Evolutionary conservation across 2,329 filamentous ascomycete genomes (phyloP).

Genomic region (Endoconidiophora polonica): DNA sequence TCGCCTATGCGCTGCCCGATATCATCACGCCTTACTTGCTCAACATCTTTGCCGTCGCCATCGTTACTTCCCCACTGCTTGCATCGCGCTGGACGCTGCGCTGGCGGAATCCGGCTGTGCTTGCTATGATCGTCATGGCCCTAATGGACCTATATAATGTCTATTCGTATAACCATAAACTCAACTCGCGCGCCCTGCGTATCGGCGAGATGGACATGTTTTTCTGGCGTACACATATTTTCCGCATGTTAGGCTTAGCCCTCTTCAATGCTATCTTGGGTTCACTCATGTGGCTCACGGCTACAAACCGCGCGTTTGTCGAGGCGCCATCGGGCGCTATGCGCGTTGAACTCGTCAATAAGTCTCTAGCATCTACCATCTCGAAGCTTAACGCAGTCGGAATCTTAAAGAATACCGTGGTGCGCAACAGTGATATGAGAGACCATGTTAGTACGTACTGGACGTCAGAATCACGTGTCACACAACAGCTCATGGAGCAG

Average conservation of each 20-base stretch:
- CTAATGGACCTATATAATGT: conserved; percentile 50
- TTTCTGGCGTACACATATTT: conserved; percentile 50
- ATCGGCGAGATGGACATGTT: conserved; percentile 51
- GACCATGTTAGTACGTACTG: conserved; percentile 56
- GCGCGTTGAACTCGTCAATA: conserved; percentile 44
- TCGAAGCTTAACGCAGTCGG: conserved; percentile 55
- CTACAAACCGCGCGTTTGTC: conserved; percentile 64
- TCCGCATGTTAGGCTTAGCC: conserved; percentile 48
- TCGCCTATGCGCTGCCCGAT: conserved; percentile 64
- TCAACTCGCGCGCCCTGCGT: conserved; percentile 45
- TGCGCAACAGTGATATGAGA: conserved; percentile 56
- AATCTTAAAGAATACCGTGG: conserved; percentile 63
- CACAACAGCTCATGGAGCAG: conserved; percentile 63
- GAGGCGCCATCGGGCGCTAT: conserved; percentile 43
- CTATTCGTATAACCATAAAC: conserved; percentile 45
- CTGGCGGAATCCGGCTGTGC: conserved; percentile 57
- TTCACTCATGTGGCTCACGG: conserved; percentile 53
- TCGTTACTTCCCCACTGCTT: conserved; percentile 54
- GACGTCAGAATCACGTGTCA: conserved; percentile 56
- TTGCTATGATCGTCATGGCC: conserved; percentile 42
- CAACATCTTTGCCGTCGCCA: conserved; percentile 55
- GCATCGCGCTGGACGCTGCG: conserved; percentile 44
- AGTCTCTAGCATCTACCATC: conserved; percentile 40
- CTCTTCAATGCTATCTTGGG: conserved; percentile 47
- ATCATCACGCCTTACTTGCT: conserved; percentile 62